Evolutionary conservation across 2,329 filamentous ascomycete species (phyloP).

Genomic region (Sclerotiophoma versabilis): DNA sequence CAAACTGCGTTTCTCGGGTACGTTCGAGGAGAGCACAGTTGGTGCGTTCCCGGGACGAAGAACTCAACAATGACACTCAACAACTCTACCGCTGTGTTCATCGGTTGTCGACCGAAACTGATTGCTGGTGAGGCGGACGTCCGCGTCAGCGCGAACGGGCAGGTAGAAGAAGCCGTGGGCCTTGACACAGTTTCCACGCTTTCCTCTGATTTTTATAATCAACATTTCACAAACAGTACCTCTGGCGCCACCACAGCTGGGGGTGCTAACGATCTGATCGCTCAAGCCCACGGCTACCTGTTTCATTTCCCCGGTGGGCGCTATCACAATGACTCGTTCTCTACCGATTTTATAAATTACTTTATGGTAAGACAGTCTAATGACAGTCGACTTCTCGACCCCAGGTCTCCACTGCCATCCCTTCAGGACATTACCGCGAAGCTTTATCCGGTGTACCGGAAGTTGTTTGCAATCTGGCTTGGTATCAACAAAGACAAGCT

Average conservation of each 20-base stretch:
- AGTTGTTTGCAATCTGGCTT: conserved; percentile 55
- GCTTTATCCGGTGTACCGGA: conserved; percentile 43
- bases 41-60: not conserved
- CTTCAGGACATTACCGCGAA: conserved; percentile 31
- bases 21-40: not conserved
- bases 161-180: conserved; percentile 22
- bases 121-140: conserved; percentile 45
- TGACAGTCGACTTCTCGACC: conserved; percentile 46
- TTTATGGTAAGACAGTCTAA: conserved; percentile 49
- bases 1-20: not conserved
- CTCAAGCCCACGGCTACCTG: conserved; percentile 33
- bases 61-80: not conserved
- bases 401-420: conserved; percentile 42
- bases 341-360: conserved; percentile 58
- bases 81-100: conserved; percentile 23
- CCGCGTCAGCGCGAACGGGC: conserved; percentile 42
- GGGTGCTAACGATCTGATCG: conserved; percentile 26
- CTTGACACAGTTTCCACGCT: not conserved
- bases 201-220: not conserved
- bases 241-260: not conserved
- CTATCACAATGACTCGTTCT: conserved; percentile 59
- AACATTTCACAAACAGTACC: not conserved
- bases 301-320: conserved; percentile 10
- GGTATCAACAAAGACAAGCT: conserved; percentile 52
- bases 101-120: conserved; percentile 50